Evolutionary conservation across 768 basidiomycete species (phyloP).

Genomic region (Phylloporus sp.): DNA sequence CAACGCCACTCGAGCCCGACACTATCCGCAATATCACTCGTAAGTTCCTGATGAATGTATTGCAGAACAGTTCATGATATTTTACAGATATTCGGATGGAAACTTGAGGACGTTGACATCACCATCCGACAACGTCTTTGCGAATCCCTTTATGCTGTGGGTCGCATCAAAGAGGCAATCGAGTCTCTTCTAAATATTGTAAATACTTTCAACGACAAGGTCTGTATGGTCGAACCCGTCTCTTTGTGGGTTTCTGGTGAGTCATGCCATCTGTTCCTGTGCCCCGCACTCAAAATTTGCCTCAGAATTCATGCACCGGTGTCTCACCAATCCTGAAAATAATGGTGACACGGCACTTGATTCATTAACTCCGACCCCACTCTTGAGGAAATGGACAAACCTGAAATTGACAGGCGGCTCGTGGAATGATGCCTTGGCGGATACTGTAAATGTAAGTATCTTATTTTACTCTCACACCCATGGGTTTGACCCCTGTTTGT

Average conservation of each 20-base stretch:
- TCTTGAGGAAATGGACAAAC: too few relatives aligned
- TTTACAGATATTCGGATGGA: conserved; percentile 10
- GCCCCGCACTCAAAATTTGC: not conserved
- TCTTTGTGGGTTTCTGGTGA: not conserved
- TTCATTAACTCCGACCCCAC: too few relatives aligned
- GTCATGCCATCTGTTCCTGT: not conserved
- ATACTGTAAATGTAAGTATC: too few relatives aligned
- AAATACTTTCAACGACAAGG: too few relatives aligned
- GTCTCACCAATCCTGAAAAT: not conserved
- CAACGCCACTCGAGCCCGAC: not conserved
- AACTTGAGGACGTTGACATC: not conserved
- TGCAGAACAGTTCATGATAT: not conserved
- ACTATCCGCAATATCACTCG: not conserved
- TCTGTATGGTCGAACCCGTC: not conserved
- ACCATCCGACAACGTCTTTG: conserved; percentile 1
- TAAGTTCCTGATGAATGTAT: not conserved
- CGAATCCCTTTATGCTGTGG: not conserved
- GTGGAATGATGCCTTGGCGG: too few relatives aligned
- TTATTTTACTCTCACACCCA: too few relatives aligned
- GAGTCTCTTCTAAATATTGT: too few relatives aligned
- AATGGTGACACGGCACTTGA: too few relatives aligned
- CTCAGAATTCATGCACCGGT: not conserved
- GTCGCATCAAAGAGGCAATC: not conserved
- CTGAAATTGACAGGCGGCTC: too few relatives aligned
- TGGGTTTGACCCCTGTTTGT: too few relatives aligned